phyloP scores from a whole-genome alignment of 345 rosid genomes.

The Aquilaria yunnanensis region DNA sequence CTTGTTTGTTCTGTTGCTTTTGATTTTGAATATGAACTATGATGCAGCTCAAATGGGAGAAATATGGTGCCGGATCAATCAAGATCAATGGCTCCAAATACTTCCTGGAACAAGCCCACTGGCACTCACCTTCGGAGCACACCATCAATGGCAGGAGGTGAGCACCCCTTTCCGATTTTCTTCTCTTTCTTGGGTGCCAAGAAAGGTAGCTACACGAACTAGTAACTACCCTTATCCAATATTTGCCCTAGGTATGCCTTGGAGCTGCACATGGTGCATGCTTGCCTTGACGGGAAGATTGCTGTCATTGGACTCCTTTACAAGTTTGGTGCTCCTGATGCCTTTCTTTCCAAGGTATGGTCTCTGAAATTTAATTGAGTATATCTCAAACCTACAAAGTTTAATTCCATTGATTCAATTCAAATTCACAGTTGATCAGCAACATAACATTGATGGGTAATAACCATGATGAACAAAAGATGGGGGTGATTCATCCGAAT shows the following conservation, averaged over 20 bases:
- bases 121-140: slow-evolving; percentile 89
- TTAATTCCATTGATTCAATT: background rate
- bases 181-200: background rate
- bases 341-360: slow-evolving; percentile 51
- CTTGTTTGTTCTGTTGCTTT: background rate
- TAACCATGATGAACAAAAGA: slow-evolving; percentile 13
- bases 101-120: slow-evolving; percentile 59
- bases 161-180: background rate
- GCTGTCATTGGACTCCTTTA: slow-evolving; percentile 50
- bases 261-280: slow-evolving; percentile 78
- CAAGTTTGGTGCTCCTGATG: slow-evolving; percentile 40
- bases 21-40: background rate
- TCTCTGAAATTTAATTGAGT: background rate
- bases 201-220: background rate
- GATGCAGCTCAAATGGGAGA: slow-evolving; percentile 48
- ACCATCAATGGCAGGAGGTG: slow-evolving; percentile 62
- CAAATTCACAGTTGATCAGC: slow-evolving; percentile 24
- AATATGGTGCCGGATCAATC: slow-evolving; percentile 36
- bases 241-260: slow-evolving; percentile 37
- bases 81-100: slow-evolving; percentile 37
- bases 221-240: too few relatives aligned
- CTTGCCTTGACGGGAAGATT: slow-evolving; percentile 31
- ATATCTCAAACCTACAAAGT: background rate
- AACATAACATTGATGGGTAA: slow-evolving; percentile 18
- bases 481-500: slow-evolving; percentile 51